A percentile compares a stretch with the other conserved stretches of the same genome.
Conservation (phyloP, 1,139 yeast genomes). For the Geotrichum citri-aurantii region DNA sequence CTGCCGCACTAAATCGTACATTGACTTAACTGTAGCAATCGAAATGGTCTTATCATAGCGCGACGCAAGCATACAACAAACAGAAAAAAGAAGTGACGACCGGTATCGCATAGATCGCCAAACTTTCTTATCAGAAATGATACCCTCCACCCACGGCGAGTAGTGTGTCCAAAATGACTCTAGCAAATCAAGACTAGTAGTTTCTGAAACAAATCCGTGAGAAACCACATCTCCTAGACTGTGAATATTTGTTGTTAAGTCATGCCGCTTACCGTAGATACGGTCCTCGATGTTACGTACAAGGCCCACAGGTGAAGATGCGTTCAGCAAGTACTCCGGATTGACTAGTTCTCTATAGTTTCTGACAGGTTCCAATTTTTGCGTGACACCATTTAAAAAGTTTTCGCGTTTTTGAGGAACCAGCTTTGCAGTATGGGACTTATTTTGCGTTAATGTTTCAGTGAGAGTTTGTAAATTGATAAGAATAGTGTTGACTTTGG, state of each 20-base stretch:
- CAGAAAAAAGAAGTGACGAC: conserved; percentile 14
- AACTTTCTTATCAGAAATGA: conserved; percentile 8
- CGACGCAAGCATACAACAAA: conserved; percentile 14
- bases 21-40: conserved; percentile 7
- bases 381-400: background rate
- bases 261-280: conserved; percentile 12
- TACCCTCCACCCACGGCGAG: conserved; percentile 15
- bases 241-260: conserved; percentile 11
- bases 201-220: conserved; percentile 13
- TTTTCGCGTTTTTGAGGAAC: conserved; percentile 5
- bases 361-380: background rate
- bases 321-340: conserved; percentile 13
- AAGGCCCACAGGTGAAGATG: conserved; percentile 15
- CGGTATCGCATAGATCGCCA: conserved; percentile 11
- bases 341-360: conserved; percentile 14
- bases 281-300: conserved; percentile 14
- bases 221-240: conserved; percentile 14
- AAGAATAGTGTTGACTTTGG: conserved; percentile 7
- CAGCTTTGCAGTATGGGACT: background rate
- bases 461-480: conserved; percentile 5
- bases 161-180: conserved; percentile 16
- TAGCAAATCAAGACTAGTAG: conserved; percentile 8
- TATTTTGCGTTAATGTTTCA: conserved; percentile 2
- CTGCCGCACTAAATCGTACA: conserved; percentile 15
- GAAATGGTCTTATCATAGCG: conserved; percentile 14